Percentiles rank a stretch among this genome's conserved stretches.
These are phyloP conservation scores for Fusarium miscanthi DNA, from an alignment of 2,329 filamentous ascomycete species.

Conservation along the genomic window DNA sequence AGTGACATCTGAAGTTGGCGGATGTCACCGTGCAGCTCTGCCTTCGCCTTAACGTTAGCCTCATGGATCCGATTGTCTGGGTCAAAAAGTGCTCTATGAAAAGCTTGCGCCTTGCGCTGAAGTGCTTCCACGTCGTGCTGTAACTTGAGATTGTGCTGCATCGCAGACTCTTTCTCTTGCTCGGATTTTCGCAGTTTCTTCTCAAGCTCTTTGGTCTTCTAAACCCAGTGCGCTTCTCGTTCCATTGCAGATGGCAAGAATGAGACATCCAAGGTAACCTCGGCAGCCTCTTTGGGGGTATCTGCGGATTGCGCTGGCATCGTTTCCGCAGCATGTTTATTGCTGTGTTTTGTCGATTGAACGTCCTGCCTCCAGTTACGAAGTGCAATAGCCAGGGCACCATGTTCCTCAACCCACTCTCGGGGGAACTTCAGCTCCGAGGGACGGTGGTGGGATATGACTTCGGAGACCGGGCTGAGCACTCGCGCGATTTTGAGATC, in stretches of 20 bases:
- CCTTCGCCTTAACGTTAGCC: not conserved
- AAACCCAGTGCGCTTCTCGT: accelerated
- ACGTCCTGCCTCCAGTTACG: not conserved
- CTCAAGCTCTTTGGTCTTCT: not conserved
- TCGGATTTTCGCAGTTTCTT: not conserved
- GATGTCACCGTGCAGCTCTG: not conserved
- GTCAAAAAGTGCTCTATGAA: not conserved
- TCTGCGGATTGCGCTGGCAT: accelerated
- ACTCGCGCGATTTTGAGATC: not conserved
- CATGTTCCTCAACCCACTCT: not conserved
- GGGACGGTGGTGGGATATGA: not conserved
- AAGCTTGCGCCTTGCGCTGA: accelerated
- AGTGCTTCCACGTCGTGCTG: not conserved
- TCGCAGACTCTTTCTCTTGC: not conserved
- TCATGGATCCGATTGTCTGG: not conserved
- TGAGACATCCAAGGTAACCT: accelerated
- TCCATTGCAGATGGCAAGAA: not conserved
- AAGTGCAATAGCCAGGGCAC: not conserved
- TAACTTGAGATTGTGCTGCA: not conserved
- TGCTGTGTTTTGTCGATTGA: not conserved
- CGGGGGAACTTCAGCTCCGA: not conserved
- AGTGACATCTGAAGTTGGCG: not conserved
- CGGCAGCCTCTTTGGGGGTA: accelerated
- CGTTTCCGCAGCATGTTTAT: accelerated
- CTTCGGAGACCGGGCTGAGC: not conserved